These are phyloP conservation scores for Fusarium austroafricanum DNA, from an alignment of 2,329 filamentous ascomycete species.

Conservation along the genomic window DNA sequence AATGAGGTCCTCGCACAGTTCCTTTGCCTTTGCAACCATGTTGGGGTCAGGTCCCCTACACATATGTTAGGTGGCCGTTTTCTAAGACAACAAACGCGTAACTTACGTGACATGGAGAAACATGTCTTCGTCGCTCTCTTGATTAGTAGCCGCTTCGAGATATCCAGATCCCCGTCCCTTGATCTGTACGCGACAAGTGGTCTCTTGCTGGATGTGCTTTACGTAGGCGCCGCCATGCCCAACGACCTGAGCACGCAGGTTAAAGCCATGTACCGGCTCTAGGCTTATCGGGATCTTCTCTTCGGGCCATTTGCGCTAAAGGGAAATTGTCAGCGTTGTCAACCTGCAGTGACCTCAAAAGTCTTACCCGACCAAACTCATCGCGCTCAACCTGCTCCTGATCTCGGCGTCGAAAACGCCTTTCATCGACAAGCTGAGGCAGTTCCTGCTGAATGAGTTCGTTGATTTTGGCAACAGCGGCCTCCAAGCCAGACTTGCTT, in stretches of 20 bases:
- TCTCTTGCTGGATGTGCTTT: constrained; percentile 97
- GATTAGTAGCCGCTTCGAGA: constrained; percentile 86
- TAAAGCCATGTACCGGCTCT: constrained; percentile 93
- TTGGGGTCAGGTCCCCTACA: constrained; percentile 83
- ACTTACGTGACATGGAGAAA: constrained; percentile 93
- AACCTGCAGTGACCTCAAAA: neutral
- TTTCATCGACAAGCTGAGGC: constrained; percentile 93
- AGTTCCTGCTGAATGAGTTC: constrained; percentile 97
- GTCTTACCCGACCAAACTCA: constrained; percentile 84
- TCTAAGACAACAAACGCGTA: too few relatives aligned
- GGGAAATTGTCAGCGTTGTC: constrained; percentile 24
- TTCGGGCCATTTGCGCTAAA: constrained; percentile 98
- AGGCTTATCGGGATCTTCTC: constrained; percentile 92
- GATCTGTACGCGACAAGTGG: constrained; percentile 95
- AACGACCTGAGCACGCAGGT: constrained; percentile 94
- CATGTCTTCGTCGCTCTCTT: constrained; percentile 95
- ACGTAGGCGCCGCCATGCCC: constrained; percentile 95
- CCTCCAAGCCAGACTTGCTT: constrained; percentile 89
- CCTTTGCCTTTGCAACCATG: constrained; percentile 88
- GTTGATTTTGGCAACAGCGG: constrained; percentile 87
- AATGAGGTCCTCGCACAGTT: constrained; percentile 88
- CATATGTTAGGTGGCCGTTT: constrained; percentile 48
- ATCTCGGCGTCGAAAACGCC: constrained; percentile 87
- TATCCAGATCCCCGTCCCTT: constrained; percentile 97
- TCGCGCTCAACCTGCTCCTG: constrained; percentile 86